A percentile compares a stretch with the other conserved stretches of the same genome.
Evolutionary conservation across 2,329 filamentous ascomycete species (phyloP).

Genomic region (Botrytis byssoidea): DNA sequence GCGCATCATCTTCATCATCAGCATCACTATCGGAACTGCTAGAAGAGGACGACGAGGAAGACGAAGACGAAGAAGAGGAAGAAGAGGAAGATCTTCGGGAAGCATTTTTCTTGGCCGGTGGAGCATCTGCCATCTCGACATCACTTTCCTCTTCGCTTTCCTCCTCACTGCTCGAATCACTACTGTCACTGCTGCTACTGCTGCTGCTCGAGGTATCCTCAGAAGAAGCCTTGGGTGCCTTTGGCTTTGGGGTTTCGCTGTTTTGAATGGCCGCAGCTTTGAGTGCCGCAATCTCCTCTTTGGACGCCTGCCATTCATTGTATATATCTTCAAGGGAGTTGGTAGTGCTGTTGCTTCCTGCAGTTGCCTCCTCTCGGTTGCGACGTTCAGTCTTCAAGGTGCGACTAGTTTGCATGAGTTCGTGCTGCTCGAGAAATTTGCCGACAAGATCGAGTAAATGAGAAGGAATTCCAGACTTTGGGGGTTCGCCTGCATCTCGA

Average conservation of each 20-base stretch:
- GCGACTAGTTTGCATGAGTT: slow-evolving; percentile 60
- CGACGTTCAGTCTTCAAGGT: slow-evolving; percentile 63
- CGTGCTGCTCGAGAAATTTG: slow-evolving; percentile 63
- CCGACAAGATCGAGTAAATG: slow-evolving; percentile 67
- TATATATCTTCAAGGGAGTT: slow-evolving; percentile 41
- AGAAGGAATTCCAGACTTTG: slow-evolving; percentile 48
- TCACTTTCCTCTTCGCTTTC: slow-evolving; percentile 40
- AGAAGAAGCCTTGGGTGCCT: slow-evolving; percentile 28
- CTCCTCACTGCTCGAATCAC: slow-evolving; percentile 34
- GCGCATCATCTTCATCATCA: slow-evolving; percentile 48
- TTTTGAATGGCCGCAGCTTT: slow-evolving; percentile 18
- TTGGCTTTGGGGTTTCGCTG: slow-evolving; percentile 26
- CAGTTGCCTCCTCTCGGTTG: slow-evolving; percentile 39
- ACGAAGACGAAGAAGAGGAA: slow-evolving; percentile 40
- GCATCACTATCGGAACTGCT: slow-evolving; percentile 50
- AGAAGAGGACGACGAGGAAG: slow-evolving; percentile 40
- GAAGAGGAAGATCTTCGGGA: slow-evolving; percentile 39
- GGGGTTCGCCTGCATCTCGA: slow-evolving; percentile 29
- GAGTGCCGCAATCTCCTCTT: slow-evolving; percentile 24
- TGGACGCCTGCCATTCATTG: slow-evolving; percentile 43
- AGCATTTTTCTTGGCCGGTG: slow-evolving; percentile 36
- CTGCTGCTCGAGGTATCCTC: slow-evolving; percentile 33
- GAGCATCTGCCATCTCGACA: slow-evolving; percentile 39
- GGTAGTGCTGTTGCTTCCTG: slow-evolving; percentile 46
- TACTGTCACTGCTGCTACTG: slow-evolving; percentile 38